phyloP scores from a whole-genome alignment of 73 alveolate species.

The Paraurostyla sp. region DNA sequence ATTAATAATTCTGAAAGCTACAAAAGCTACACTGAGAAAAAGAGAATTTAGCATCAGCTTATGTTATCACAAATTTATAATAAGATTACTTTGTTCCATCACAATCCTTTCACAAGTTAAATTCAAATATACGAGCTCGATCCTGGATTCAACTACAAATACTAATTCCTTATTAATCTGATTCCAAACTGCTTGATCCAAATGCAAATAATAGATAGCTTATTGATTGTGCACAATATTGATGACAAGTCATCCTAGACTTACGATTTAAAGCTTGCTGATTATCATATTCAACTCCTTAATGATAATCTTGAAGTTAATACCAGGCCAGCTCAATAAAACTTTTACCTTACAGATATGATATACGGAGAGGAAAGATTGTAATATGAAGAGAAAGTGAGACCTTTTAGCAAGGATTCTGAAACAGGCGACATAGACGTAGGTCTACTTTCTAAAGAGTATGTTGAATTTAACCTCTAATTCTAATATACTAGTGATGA shows the following conservation, averaged over 20 bases:
- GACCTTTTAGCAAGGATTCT: constrained; percentile 19
- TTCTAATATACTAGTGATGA: constrained; percentile 49
- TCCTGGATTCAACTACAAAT: constrained; percentile 52
- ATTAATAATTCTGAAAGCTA: no score
- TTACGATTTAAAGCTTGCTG: constrained; percentile 45
- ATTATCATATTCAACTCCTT: constrained; percentile 11
- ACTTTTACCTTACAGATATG: constrained; percentile 17
- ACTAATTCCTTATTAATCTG: neutral
- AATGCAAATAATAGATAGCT: constrained; percentile 47
- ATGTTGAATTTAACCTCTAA: constrained; percentile 11
- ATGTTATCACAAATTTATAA: constrained; percentile 31
- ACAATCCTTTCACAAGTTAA: neutral
- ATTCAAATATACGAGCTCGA: constrained; percentile 31
- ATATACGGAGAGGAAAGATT: constrained; percentile 36
- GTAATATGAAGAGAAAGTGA: constrained; percentile 19
- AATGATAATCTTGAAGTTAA: constrained; percentile 12
- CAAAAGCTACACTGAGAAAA: neutral
- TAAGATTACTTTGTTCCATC: constrained; percentile 26
- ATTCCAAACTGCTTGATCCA: constrained; percentile 3
- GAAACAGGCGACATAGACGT: neutral
- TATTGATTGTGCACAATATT: constrained; percentile 47
- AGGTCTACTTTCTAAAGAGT: constrained; percentile 9
- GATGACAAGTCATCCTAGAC: constrained; percentile 34
- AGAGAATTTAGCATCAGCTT: constrained; percentile 31
- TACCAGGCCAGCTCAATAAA: constrained; percentile 6